Evolutionary conservation across 257 asterid genomes (phyloP), one percentile per base, ranked within the genome.

Genomic region (Ocimum tenuiflorum): DNA sequence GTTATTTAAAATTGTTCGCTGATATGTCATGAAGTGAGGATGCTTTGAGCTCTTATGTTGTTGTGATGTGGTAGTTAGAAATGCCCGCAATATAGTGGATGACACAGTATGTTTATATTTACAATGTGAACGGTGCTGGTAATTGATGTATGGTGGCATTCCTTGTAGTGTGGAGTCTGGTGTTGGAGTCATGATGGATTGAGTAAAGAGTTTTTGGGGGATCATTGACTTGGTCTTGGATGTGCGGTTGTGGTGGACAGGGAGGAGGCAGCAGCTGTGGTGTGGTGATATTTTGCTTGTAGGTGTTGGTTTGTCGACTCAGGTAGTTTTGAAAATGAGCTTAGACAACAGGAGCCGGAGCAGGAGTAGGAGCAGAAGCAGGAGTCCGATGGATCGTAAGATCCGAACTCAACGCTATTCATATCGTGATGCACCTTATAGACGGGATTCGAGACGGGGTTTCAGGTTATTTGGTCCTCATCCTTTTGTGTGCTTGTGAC

Each of bases 181-280:
- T 80, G 79, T 65, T 73, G 43, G 75, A 68, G 60, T 73, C 66
- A 55, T 68, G 79, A 80, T 74, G 79, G 82, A 67, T 67, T 43
- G 63, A 67, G 80, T 77, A 69, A 27, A 70, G 84, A 77, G 70
- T 74, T 62, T 73, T 68, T 68, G 82, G 95, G 87, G 72, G 71
- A 52, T 82, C 74, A 82, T 83, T 85, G 95, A 84, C 79, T 49
- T 83, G 89, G 94, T 81, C 70, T 83, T 84, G 82, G 90, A 75
- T 91, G 83, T 86, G 84, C 89, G 91, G 91, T 87, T 89, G 85
- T 91, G 91, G 96, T 91, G 98, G 95, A 83, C 98, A 91, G 98
- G 96, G 84, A 81, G 91, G 86, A 76, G 88, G 85, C 80, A 56
- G 88, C 83, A 75, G 89, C 87, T 74, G 82, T 79, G 83, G 79